Conservation (phyloP, 1,139 yeast genomes). For the Scheffersomyces titani region DNA sequence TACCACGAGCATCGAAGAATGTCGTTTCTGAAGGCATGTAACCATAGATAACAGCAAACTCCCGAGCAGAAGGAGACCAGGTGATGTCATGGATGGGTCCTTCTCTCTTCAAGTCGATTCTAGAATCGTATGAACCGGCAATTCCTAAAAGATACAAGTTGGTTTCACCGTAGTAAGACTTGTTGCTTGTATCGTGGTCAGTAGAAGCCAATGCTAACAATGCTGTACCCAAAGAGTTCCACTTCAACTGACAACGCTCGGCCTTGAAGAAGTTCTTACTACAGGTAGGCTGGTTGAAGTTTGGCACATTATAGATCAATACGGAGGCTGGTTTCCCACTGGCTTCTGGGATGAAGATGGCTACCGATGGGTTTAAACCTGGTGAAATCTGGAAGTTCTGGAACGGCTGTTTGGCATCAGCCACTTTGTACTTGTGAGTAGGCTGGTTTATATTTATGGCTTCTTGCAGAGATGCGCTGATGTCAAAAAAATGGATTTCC, state of each 20-base stretch:
- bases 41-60: slow-evolving; percentile 96
- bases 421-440: slow-evolving; percentile 60
- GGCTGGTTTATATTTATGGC: slow-evolving; percentile 49
- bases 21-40: slow-evolving; percentile 97
- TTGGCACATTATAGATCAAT: slow-evolving; percentile 75
- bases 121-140: slow-evolving; percentile 88
- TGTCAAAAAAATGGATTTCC: slow-evolving; percentile 74
- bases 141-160: slow-evolving; percentile 87
- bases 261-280: slow-evolving; percentile 93
- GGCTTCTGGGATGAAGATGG: slow-evolving; percentile 86
- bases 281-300: slow-evolving; percentile 78
- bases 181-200: slow-evolving; percentile 91
- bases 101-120: slow-evolving; percentile 83
- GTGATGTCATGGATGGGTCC: slow-evolving; percentile 98
- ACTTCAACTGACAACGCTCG: slow-evolving; percentile 85
- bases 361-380: slow-evolving; percentile 89
- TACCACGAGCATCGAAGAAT: slow-evolving; percentile 93
- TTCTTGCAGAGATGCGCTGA: slow-evolving; percentile 45
- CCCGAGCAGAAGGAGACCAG: slow-evolving; percentile 96
- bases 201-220: slow-evolving; percentile 91
- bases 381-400: slow-evolving; percentile 70
- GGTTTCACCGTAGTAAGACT: slow-evolving; percentile 96
- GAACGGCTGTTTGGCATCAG: slow-evolving; percentile 57
- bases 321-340: slow-evolving; percentile 87
- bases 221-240: slow-evolving; percentile 96